Evolutionary conservation across 2,329 filamentous ascomycete genomes (phyloP).

Genomic region (Arachnopeziza araneosa): DNA sequence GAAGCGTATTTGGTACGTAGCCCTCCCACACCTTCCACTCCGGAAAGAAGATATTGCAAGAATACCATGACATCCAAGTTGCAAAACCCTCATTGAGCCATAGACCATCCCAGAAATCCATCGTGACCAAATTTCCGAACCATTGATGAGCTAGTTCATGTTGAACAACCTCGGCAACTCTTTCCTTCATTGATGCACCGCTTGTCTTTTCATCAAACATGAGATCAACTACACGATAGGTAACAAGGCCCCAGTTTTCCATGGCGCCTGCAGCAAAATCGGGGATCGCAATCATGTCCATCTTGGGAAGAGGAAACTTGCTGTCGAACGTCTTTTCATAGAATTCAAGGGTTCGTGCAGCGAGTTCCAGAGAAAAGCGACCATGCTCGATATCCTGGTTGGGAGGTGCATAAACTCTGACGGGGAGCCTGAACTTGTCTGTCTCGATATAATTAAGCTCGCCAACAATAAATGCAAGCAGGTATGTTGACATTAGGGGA

Average conservation of each 20-base stretch:
- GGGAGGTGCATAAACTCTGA: constrained; percentile 89
- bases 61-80: constrained; percentile 91
- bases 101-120: constrained; percentile 97
- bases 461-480: constrained; percentile 88
- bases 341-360: constrained; percentile 82
- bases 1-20: constrained; percentile 89
- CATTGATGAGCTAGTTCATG: constrained; percentile 97
- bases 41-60: constrained; percentile 89
- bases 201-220: constrained; percentile 89
- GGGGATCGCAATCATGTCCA: constrained; percentile 94
- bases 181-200: constrained; percentile 83
- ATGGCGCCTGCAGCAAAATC: constrained; percentile 95
- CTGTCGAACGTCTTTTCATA: constrained; percentile 94
- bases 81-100: constrained; percentile 96
- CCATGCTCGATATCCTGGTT: constrained; percentile 88
- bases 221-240: constrained; percentile 87
- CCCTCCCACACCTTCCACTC: constrained; percentile 98
- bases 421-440: constrained; percentile 82
- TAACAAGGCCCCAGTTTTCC: constrained; percentile 98
- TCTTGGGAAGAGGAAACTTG: constrained; percentile 82
- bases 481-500: constrained; percentile 92
- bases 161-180: constrained; percentile 91
- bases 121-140: constrained; percentile 96
- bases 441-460: constrained; percentile 94
- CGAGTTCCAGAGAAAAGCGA: constrained; percentile 83